Evolutionary conservation across 192 early-diverging fungal species (phyloP), one percentile per base, ranked within the genome.

Genomic region (Lobosporangium transversale): DNA sequence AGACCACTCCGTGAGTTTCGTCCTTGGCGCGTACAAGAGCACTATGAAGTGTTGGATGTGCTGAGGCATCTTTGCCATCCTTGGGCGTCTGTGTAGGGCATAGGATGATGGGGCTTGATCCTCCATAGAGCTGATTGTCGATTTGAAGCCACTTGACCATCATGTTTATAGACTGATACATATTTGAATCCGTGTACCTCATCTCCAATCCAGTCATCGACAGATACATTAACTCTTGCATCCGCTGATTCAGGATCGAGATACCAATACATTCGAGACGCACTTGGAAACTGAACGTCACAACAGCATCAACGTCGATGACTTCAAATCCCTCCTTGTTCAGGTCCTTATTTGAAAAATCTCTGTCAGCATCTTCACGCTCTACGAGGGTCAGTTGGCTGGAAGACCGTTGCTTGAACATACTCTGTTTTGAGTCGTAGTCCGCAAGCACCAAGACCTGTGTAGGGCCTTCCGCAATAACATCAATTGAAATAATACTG

Each of bases 111-210:
- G 96, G 95, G 42, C 91, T 94, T 6, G 93, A 65, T 1, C 91
- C 89, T 37, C 92, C 95, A 55, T 91, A 91, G 3, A 97, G 79
- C 78, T 99, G 97, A 82, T 98, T 99, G 78, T 99, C 98, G 56
- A 99, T 90, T 87, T 97, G 71, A 21, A 97, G 65, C 97, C 97
- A 99, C 52, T 95, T 90, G 20, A 95, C 87, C 37, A 86, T 81
- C 79, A 94, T 87, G 27, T 86, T 88, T 23, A 92, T 55, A 17
- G 91, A 91, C 81, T 93, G 92, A 75, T 93, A 93, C 45, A 89
- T 86, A 10, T 87, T 92, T 0, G 94, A 92, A 54, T 98, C 96
- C 1, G 86, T 90, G 45, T 89, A 91, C 23, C 86, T 88, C 47
- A 97, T 79, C 76, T 91, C 89, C 21, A 97, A 69, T 0, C 90